These are phyloP conservation scores for Colletotrichum godetiae DNA, from an alignment of 2,329 filamentous ascomycete species.

Conservation along the genomic window DNA sequence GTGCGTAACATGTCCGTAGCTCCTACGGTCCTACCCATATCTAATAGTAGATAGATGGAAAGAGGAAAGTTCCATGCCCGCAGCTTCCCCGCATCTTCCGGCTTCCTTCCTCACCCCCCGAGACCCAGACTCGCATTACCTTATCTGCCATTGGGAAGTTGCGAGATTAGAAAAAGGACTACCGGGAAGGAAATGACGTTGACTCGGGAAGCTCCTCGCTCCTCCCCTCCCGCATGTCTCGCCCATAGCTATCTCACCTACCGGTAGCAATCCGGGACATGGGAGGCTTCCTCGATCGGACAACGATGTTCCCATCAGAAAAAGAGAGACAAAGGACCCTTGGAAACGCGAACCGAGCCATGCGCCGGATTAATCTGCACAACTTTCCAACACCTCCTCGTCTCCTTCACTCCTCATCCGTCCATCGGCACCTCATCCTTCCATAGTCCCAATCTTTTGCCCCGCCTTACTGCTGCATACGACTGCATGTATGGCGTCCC, in stretches of 20 bases:
- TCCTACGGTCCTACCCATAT: no score
- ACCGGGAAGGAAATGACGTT: neutral
- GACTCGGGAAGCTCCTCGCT: neutral
- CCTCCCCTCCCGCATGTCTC: neutral
- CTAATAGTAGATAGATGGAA: neutral
- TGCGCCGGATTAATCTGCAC: neutral
- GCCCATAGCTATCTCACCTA: neutral
- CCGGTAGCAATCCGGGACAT: no score
- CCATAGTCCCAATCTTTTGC: neutral
- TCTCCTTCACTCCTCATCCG: neutral
- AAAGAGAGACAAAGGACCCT: neutral
- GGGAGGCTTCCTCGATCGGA: neutral
- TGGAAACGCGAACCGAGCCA: neutral
- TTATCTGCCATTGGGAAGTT: neutral
- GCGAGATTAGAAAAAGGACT: neutral
- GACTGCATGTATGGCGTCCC: neutral
- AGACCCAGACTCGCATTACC: no score
- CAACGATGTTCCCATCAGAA: neutral
- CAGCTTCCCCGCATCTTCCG: conserved; percentile 24
- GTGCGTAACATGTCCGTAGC: no score
- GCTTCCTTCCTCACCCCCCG: neutral
- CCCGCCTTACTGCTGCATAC: neutral
- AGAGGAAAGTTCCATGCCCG: neutral
- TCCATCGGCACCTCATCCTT: neutral
- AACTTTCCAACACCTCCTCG: neutral